Percentiles rank a stretch among this genome's conserved stretches.
Conservation (phyloP, 768 basidiomycete genomes). For the Tephrocybe sp. region DNA sequence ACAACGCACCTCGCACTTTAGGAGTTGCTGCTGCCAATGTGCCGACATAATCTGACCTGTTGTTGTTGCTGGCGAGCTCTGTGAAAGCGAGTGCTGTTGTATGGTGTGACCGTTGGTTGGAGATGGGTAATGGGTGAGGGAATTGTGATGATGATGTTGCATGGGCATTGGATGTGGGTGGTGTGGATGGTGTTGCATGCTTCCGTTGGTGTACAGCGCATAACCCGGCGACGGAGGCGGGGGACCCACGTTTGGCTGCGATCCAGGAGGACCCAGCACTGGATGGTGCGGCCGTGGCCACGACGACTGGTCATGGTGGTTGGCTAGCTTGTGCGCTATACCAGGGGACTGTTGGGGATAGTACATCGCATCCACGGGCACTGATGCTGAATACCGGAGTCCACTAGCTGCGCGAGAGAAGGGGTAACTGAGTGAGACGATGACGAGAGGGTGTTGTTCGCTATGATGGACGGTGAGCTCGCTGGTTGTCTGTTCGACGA, state of each 20-base stretch:
- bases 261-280: slow-evolving; percentile 44
- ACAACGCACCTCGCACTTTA: slow-evolving; percentile 88
- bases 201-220: slow-evolving; percentile 72
- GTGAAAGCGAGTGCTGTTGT: slow-evolving; percentile 52
- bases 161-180: slow-evolving; percentile 54
- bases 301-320: slow-evolving; percentile 71
- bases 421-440: background rate
- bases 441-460: slow-evolving; percentile 7
- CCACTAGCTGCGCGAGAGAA: slow-evolving; percentile 1
- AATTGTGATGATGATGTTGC: slow-evolving; percentile 76
- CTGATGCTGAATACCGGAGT: slow-evolving; percentile 15
- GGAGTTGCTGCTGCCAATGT: slow-evolving; percentile 92
- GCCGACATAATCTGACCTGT: slow-evolving; percentile 66
- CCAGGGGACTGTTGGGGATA: slow-evolving; percentile 83
- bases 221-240: slow-evolving; percentile 75
- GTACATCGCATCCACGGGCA: slow-evolving; percentile 63
- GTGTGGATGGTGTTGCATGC: slow-evolving; percentile 61
- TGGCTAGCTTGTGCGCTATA: slow-evolving; percentile 72
- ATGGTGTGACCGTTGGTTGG: slow-evolving; percentile 70
- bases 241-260: slow-evolving; percentile 56
- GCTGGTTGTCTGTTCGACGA: slow-evolving; percentile 14
- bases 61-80: slow-evolving; percentile 55
- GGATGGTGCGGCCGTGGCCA: slow-evolving; percentile 66
- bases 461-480: slow-evolving; percentile 16
- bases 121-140: slow-evolving; percentile 73